Percentiles rank a stretch among this genome's conserved stretches.
Evolutionary conservation across 371 early-diverging fungal species (phyloP).

Genomic region (Mortierella sp.): DNA sequence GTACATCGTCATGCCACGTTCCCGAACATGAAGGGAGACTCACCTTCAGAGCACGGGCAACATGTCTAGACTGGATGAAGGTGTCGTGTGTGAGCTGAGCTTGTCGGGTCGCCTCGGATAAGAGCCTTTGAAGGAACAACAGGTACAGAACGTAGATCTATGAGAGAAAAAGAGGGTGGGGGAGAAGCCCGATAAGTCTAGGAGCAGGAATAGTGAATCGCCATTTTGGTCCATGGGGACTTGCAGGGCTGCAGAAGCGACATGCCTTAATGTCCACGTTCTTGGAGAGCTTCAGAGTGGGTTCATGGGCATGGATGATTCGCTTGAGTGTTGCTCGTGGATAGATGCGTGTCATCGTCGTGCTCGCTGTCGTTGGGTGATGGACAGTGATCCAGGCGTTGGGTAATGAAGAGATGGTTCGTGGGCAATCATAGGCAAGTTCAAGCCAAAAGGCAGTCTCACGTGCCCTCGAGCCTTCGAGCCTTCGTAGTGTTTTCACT

Average conservation of each 20-base stretch:
- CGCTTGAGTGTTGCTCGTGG: conserved; percentile 53
- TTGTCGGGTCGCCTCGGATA: conserved; percentile 46
- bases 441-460: too few species aligned
- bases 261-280: conserved; percentile 44
- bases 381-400: too few species aligned
- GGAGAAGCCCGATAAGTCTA: too few species aligned
- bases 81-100: conserved; percentile 46
- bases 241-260: too few species aligned
- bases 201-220: too few species aligned
- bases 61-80: conserved; percentile 50
- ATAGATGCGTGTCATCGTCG: conserved; percentile 53
- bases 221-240: too few species aligned
- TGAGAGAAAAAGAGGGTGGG: neutral
- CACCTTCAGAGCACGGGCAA: conserved; percentile 41
- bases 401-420: too few species aligned
- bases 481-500: neutral
- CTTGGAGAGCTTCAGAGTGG: conserved; percentile 44
- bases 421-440: neutral
- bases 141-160: conserved; percentile 52
- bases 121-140: conserved; percentile 42
- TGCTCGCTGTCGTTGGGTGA: neutral
- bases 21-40: too few species aligned
- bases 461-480: too few species aligned
- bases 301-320: conserved; percentile 54
- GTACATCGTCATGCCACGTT: too few species aligned